Base-by-base conservation (phyloP, 176 grass and related monocot genomes). In the Phoenix dactylifera region DNA sequence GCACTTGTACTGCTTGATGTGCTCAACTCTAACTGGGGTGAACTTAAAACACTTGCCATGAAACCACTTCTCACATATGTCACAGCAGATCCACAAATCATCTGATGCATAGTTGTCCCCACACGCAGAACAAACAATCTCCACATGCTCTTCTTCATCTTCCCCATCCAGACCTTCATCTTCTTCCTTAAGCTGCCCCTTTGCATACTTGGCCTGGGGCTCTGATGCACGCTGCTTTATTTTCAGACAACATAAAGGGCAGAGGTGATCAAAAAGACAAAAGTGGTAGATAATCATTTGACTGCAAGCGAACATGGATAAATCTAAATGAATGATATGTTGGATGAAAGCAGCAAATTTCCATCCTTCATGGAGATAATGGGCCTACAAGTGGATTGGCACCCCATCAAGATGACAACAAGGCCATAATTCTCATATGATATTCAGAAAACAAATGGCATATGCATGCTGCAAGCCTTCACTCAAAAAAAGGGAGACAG, bases 1-100 rank as follows among this genome's bases (percentile, higher is more conserved):
- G 73, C 93, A 98, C 67, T 98, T 98, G 66, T 98, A 98, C 67
- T 92, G 93, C 70, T 98, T 91, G 59, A 98, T 98, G 79, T 88
- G 84, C 79, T 98, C 87, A 4, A 87, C 93, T 83, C 76, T 87
- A 24, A 87, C 93, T 3, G 93, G 87, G 30, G 93, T 92, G 67
- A 98, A 82, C 73, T 88, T 98, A 72, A 98, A 87, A 2, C 87
- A 92, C 70, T 92, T 98, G 16, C 93, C 93, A 26, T 98, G 93
- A 68, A 89, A 98, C 93, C 93, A 98, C 49, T 85, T 85, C 79
- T 98, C 93, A 23, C 93, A 98, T 59, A 98, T 75, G 76, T 98
- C 93, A 15, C 93, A 98, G 64, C 93, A 88, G 26, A 98, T 98
- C 93, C 93, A 98, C 63, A 98, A 98, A 66, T 98, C 93, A 17